A percentile compares a stretch with the other conserved stretches of the same genome.
Conservation (phyloP, 2,329 filamentous ascomycete species). For the Aspergillus vadensis region DNA sequence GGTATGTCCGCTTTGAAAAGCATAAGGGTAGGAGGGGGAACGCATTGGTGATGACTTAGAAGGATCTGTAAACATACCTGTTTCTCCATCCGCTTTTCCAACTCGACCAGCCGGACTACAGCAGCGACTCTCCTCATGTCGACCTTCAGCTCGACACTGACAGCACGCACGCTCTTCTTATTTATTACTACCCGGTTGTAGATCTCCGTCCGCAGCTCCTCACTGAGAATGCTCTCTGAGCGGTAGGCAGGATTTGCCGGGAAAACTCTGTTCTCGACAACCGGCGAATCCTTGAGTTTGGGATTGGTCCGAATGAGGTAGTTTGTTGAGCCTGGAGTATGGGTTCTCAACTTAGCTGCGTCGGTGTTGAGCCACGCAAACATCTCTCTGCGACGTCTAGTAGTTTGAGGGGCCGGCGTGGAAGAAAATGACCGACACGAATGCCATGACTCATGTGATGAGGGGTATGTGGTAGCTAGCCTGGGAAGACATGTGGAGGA, state of each 20-base stretch:
- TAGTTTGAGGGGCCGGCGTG: constrained; percentile 45
- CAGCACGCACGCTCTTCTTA: constrained; percentile 70
- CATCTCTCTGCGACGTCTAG: constrained; percentile 57
- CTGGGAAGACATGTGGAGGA: constrained; percentile 14
- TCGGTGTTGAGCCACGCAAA: constrained; percentile 58
- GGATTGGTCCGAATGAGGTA: constrained; percentile 24
- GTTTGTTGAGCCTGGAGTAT: constrained; percentile 36
- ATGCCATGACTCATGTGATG: constrained; percentile 22
- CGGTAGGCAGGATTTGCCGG: constrained; percentile 71
- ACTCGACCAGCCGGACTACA: constrained; percentile 79
- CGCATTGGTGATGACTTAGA: constrained; percentile 7
- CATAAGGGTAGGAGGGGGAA: constrained; percentile 4
- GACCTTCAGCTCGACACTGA: constrained; percentile 75
- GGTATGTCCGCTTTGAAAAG: not conserved
- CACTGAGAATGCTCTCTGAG: constrained; percentile 72
- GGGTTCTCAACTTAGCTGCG: constrained; percentile 34
- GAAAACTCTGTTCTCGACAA: constrained; percentile 50
- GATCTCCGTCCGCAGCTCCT: constrained; percentile 71
- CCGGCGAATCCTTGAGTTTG: constrained; percentile 17
- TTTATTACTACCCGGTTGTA: constrained; percentile 67
- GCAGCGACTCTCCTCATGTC: constrained; percentile 84
- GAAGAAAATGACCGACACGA: constrained; percentile 36
- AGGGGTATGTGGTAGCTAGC: constrained; percentile 9
- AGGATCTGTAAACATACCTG: constrained; percentile 62
- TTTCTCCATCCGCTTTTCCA: constrained; percentile 75